Evolutionary conservation across 169 alveolate species (phyloP).

Genomic region (Plasmodium cynomolgi): DNA sequence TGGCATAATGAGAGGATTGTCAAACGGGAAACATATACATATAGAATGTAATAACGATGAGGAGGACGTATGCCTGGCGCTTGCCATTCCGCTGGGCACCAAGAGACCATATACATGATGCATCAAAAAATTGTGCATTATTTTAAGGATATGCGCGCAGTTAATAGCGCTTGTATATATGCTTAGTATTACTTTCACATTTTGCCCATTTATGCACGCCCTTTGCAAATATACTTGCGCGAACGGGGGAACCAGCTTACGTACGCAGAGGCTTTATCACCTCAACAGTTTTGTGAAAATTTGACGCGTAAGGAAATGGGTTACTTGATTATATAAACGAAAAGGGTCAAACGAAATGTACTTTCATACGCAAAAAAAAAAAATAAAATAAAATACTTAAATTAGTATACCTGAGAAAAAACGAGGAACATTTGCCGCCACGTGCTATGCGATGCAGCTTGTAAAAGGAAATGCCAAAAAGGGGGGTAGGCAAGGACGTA

Average conservation of each 20-base stretch:
- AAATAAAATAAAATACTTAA: background rate
- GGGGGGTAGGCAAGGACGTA: background rate
- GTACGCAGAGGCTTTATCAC: background rate
- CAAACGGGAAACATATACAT: background rate
- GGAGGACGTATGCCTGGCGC: background rate
- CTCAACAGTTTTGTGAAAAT: background rate
- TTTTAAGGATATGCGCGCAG: background rate
- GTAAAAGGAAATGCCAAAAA: background rate
- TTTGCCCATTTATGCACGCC: background rate
- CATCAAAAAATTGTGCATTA: background rate
- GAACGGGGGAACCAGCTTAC: background rate
- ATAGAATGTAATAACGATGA: background rate
- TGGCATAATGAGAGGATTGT: background rate
- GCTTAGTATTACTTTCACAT: background rate
- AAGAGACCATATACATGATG: background rate
- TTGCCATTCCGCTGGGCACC: background rate
- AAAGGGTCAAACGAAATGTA: background rate
- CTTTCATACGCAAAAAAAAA: background rate
- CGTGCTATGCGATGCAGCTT: background rate
- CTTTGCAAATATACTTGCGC: background rate
- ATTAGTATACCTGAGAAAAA: background rate
- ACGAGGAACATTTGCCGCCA: background rate
- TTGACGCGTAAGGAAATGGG: background rate
- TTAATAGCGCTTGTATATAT: background rate
- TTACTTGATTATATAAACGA: background rate